A percentile compares a stretch with the other conserved stretches of the same genome.
phyloP scores from a whole-genome alignment of 1,139 yeast species.

The Magnusiomyces fungicola region DNA sequence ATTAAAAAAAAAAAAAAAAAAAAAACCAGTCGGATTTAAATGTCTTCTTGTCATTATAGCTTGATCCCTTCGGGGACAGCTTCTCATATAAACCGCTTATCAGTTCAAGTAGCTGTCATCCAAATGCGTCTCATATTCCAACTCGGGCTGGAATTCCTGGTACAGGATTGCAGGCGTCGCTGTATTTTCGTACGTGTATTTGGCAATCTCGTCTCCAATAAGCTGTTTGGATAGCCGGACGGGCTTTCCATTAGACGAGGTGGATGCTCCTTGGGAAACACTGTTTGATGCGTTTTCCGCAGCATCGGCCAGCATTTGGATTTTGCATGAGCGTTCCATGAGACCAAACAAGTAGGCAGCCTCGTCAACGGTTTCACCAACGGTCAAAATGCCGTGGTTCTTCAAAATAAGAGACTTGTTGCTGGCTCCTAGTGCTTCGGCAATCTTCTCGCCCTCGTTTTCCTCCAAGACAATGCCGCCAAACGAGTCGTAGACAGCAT shows the following conservation, averaged over 20 bases:
- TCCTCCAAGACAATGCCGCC: conserved; percentile 76
- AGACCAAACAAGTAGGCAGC: conserved; percentile 68
- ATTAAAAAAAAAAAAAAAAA: too few species aligned
- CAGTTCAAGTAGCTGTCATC: conserved; percentile 8
- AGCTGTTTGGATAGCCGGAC: conserved; percentile 31
- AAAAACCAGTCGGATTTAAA: too few species aligned
- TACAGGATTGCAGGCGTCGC: conserved; percentile 64
- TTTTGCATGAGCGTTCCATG: conserved; percentile 63
- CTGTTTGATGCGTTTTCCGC: conserved; percentile 29
- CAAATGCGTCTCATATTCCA: conserved; percentile 36
- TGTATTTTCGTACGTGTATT: conserved; percentile 52
- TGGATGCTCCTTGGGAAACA: not conserved
- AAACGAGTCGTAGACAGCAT: conserved; percentile 58
- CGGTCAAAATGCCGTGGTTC: conserved; percentile 74
- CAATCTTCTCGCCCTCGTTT: conserved; percentile 64
- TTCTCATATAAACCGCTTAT: too few species aligned
- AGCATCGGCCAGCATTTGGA: conserved; percentile 61
- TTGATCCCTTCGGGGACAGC: too few species aligned
- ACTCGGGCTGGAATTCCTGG: conserved; percentile 68
- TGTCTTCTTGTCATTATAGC: too few species aligned
- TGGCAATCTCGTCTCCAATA: conserved; percentile 62
- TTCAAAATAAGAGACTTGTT: conserved; percentile 61
- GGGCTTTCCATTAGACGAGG: conserved; percentile 15
- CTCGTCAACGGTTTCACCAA: conserved; percentile 72
- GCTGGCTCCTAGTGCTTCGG: conserved; percentile 52